Conservation (phyloP, 768 basidiomycete species). For the Tulasnella sp. region DNA sequence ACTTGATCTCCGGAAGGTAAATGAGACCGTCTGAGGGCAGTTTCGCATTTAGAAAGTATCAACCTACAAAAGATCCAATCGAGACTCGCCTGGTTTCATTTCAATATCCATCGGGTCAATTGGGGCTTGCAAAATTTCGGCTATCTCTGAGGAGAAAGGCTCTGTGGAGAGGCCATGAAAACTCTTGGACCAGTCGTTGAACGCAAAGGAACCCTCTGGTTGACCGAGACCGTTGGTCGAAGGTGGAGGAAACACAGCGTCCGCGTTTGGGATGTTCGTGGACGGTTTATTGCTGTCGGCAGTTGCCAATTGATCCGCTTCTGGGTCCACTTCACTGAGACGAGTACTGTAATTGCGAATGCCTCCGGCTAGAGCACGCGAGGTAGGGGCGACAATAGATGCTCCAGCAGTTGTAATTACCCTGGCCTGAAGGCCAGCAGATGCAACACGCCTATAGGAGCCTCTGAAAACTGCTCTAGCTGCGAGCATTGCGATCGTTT, state of each 20-base stretch:
- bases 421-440: neutral
- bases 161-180: constrained; percentile 69
- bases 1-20: constrained; percentile 96
- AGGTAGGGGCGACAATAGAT: neutral
- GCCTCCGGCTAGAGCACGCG: neutral
- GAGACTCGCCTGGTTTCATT: constrained; percentile 74
- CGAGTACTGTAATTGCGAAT: neutral
- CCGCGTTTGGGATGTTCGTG: neutral
- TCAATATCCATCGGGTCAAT: constrained; percentile 73
- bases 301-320: neutral
- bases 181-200: constrained; percentile 78
- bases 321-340: neutral
- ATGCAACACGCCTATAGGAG: neutral
- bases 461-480: neutral
- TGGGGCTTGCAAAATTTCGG: constrained; percentile 61
- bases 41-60: neutral
- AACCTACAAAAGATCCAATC: neutral
- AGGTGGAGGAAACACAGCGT: neutral
- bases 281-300: neutral
- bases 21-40: constrained; percentile 64
- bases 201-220: neutral
- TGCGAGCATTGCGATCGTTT: neutral
- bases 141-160: constrained; percentile 66
- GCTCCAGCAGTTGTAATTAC: neutral
- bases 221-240: neutral